Evolutionary conservation across 2,329 filamentous ascomycete species (phyloP).

Genomic region (Trichoderma brevicompactum): DNA sequence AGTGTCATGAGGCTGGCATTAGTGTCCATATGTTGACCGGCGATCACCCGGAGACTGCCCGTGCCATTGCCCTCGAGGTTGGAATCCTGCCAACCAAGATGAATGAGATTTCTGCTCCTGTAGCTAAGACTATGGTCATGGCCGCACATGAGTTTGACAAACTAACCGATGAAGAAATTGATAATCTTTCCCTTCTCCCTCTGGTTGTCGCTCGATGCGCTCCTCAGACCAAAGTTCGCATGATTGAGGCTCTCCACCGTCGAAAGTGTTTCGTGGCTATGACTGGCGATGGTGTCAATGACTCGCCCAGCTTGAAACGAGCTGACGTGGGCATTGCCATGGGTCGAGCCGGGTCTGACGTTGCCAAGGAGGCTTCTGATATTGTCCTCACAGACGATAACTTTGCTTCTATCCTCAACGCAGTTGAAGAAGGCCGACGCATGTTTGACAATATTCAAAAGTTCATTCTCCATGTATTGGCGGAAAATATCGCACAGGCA

Average conservation of each 20-base stretch:
- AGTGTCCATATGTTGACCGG: not conserved
- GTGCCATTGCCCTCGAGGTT: not conserved
- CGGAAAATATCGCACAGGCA: constrained; percentile 72
- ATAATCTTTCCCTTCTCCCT: not conserved
- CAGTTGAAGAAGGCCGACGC: constrained; percentile 71
- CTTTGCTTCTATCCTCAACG: constrained; percentile 71
- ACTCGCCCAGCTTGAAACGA: not conserved
- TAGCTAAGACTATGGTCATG: not conserved
- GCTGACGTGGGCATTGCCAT: not conserved
- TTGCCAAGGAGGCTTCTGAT: constrained; percentile 68
- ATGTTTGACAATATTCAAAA: constrained; percentile 78
- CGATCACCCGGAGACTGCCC: not conserved
- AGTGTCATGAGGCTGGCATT: not conserved
- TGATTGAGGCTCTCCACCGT: not conserved
- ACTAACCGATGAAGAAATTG: not conserved
- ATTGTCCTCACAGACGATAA: constrained; percentile 76
- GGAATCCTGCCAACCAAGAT: not conserved
- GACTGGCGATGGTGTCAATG: not conserved
- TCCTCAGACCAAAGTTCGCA: not conserved
- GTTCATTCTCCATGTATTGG: constrained; percentile 69
- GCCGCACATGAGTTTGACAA: not conserved
- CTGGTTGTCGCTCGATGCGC: constrained; percentile 1
- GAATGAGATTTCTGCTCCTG: not conserved
- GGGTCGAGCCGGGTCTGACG: constrained; percentile 70
- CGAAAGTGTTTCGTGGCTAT: not conserved